phyloP scores from a whole-genome alignment of 495 filamentous ascomycete species.

The Penicillium tannophilum region DNA sequence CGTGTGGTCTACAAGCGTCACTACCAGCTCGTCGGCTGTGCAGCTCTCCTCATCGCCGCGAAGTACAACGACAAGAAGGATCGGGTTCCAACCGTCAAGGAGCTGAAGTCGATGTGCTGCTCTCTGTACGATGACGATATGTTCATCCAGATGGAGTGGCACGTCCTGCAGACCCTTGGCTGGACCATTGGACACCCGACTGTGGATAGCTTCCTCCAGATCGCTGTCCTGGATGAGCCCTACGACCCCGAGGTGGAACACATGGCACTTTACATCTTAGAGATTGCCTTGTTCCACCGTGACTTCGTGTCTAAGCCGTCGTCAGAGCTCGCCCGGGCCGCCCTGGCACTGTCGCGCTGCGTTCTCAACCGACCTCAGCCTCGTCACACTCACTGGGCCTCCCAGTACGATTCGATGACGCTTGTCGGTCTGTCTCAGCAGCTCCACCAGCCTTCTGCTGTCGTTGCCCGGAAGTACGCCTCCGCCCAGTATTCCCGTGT shows the following conservation, averaged over 20 bases:
- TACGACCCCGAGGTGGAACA: slow-evolving; percentile 87
- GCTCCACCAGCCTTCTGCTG: slow-evolving; percentile 81
- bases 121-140: slow-evolving; percentile 97
- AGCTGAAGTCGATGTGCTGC: slow-evolving; percentile 99
- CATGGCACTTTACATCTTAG: slow-evolving; percentile 90
- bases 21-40: slow-evolving; percentile 97
- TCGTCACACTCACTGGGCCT: slow-evolving; percentile 75
- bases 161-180: slow-evolving; percentile 94
- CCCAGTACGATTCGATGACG: slow-evolving; percentile 75
- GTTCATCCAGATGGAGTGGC: slow-evolving; percentile 99
- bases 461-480: slow-evolving; percentile 86
- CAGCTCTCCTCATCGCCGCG: slow-evolving; percentile 91
- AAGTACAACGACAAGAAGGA: slow-evolving; percentile 99
- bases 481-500: slow-evolving; percentile 79
- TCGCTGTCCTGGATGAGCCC: slow-evolving; percentile 63
- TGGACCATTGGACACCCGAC: slow-evolving; percentile 97
- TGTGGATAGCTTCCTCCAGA: slow-evolving; percentile 86
- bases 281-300: slow-evolving; percentile 92
- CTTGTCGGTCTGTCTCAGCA: slow-evolving; percentile 83
- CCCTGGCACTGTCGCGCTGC: slow-evolving; percentile 81
- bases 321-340: slow-evolving; percentile 85
- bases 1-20: slow-evolving; percentile 99
- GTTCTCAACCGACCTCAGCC: slow-evolving; percentile 81
- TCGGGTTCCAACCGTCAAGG: slow-evolving; percentile 89
- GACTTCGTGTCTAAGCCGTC: slow-evolving; percentile 92